These are phyloP conservation scores for Myochromella boudieri DNA, from an alignment of 768 basidiomycete genomes.

Conservation along the genomic window DNA sequence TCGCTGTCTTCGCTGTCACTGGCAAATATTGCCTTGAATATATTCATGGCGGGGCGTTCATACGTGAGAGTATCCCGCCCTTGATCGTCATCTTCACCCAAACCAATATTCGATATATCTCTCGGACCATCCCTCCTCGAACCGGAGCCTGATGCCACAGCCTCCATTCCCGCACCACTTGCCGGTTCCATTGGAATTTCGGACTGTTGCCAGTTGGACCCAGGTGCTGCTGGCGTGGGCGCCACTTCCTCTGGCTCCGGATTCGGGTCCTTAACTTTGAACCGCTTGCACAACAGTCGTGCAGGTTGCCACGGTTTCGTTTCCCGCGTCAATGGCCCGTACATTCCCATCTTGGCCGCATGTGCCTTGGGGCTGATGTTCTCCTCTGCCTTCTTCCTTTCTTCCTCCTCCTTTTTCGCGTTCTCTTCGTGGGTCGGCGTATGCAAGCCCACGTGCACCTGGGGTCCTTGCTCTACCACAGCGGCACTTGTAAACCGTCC, in stretches of 20 bases:
- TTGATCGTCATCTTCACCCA: constrained; percentile 91
- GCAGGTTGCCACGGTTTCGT: constrained; percentile 75
- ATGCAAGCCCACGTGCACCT: constrained; percentile 66
- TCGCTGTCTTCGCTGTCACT: constrained; percentile 89
- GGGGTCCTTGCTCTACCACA: constrained; percentile 64
- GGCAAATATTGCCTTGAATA: constrained; percentile 98
- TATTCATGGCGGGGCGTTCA: constrained; percentile 82
- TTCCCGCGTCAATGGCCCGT: constrained; percentile 83
- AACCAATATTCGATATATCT: constrained; percentile 80
- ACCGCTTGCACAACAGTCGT: constrained; percentile 88
- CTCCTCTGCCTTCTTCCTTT: constrained; percentile 44
- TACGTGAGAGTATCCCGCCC: constrained; percentile 88
- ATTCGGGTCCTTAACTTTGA: constrained; percentile 88
- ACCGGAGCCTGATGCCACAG: constrained; percentile 15
- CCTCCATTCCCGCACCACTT: constrained; percentile 1
- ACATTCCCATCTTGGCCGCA: constrained; percentile 88
- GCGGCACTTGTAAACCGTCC: constrained; percentile 87
- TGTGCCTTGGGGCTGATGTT: constrained; percentile 75
- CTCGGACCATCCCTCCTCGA: constrained; percentile 31
- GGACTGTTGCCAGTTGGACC: constrained; percentile 18
- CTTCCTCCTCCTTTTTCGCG: constrained; percentile 40
- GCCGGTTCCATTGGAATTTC: constrained; percentile 10
- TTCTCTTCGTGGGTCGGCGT: constrained; percentile 51
- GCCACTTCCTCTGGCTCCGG: constrained; percentile 47
- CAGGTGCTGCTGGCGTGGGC: constrained; percentile 19